Percentiles rank a stretch among this genome's conserved stretches.
These are phyloP conservation scores for Colletotrichum nymphaeae DNA, from an alignment of 2,329 filamentous ascomycete species.

Conservation along the genomic window DNA sequence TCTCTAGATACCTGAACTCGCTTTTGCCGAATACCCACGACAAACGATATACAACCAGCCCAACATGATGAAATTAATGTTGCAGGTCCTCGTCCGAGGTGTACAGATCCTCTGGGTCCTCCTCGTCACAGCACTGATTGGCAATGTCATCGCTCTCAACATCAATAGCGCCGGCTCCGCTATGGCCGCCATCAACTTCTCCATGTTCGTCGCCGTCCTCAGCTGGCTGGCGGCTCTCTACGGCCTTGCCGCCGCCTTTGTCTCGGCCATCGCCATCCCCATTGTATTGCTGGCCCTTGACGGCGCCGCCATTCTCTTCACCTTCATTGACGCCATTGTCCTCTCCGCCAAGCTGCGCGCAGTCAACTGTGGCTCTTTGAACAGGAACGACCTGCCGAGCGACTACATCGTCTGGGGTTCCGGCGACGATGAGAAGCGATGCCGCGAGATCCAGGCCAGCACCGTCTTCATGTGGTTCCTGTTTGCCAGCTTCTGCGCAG, in stretches of 20 bases:
- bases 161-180: constrained; percentile 54
- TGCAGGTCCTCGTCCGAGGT: constrained; percentile 59
- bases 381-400: constrained; percentile 42
- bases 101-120: constrained; percentile 64
- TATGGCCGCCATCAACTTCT: constrained; percentile 66
- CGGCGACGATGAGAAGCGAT: constrained; percentile 69
- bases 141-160: constrained; percentile 67
- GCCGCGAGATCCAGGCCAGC: constrained; percentile 79
- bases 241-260: constrained; percentile 67
- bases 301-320: constrained; percentile 71
- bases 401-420: constrained; percentile 75
- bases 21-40: neutral
- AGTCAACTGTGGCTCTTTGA: constrained; percentile 70
- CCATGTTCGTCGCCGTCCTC: constrained; percentile 77
- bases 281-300: constrained; percentile 68
- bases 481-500: constrained; percentile 70
- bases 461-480: constrained; percentile 85
- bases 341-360: constrained; percentile 76
- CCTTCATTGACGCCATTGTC: constrained; percentile 77
- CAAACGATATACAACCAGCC: neutral
- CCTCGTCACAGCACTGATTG: constrained; percentile 66
- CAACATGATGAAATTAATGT: constrained; percentile 50
- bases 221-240: constrained; percentile 74
- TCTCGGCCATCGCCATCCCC: constrained; percentile 63
- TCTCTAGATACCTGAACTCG: neutral